Conservation (phyloP, 768 basidiomycete genomes). For the Daedalea quercina region DNA sequence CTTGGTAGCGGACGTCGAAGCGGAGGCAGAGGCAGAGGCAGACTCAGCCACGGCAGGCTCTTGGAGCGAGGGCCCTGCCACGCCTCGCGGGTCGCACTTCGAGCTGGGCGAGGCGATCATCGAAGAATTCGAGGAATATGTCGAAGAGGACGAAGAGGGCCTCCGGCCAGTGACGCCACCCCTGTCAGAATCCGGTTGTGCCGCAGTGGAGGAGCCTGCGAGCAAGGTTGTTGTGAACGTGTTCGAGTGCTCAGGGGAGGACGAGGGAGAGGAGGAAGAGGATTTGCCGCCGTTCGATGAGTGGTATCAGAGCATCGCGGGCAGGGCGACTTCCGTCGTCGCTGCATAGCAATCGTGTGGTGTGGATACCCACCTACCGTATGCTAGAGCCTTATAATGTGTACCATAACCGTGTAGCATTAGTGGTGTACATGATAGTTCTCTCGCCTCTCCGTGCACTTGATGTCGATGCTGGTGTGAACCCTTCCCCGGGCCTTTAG, state of each 20-base stretch:
- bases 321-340: not conserved
- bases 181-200: not conserved
- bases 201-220: not conserved
- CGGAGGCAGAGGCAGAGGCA: not conserved
- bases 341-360: not conserved
- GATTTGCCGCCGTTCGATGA: slow-evolving; percentile 18
- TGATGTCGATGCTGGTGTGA: too few relatives aligned
- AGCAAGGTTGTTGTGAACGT: not conserved
- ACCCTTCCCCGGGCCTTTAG: too few relatives aligned
- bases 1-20: not conserved
- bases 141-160: not conserved
- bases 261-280: slow-evolving; percentile 13
- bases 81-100: not conserved
- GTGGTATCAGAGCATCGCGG: slow-evolving; percentile 17
- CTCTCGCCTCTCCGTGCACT: too few relatives aligned
- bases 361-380: not conserved
- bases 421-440: too few relatives aligned
- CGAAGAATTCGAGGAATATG: slow-evolving; percentile 1
- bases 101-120: not conserved
- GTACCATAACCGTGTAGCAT: not conserved
- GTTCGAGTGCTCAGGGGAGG: not conserved
- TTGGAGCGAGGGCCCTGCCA: not conserved
- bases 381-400: not conserved
- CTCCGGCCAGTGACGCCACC: not conserved
- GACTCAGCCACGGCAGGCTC: slow-evolving; percentile 2